A percentile compares a stretch with the other conserved stretches of the same genome.
These are phyloP conservation scores for Penicillium rolfsii DNA, from an alignment of 2,329 filamentous ascomycete species.

Conservation along the genomic window DNA sequence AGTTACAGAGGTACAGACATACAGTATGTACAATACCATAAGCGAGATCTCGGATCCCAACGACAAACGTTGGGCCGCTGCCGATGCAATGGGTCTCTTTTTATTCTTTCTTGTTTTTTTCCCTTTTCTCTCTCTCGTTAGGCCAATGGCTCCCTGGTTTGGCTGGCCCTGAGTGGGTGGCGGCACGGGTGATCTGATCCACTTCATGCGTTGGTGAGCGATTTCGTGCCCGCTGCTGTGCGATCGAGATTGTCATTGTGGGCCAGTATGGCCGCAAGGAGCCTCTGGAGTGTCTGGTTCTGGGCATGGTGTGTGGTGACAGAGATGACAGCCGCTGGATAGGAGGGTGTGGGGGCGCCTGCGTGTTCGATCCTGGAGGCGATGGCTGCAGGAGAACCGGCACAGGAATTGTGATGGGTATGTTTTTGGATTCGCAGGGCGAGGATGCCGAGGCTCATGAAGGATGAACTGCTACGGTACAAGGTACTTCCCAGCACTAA, in stretches of 20 bases:
- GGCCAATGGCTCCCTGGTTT: not conserved
- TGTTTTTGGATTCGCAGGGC: not conserved
- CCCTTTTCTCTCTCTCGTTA: not conserved
- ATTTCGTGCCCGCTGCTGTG: not conserved
- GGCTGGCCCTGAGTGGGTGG: not conserved
- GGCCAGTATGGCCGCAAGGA: not conserved
- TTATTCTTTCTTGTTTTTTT: not conserved
- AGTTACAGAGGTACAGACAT: not conserved
- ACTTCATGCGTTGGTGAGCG: not conserved
- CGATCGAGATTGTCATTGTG: conserved; percentile 2
- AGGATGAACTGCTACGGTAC: not conserved
- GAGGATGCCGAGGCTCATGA: not conserved
- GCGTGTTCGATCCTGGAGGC: not conserved
- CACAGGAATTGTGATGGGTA: not conserved
- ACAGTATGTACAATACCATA: not conserved
- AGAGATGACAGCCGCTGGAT: not conserved
- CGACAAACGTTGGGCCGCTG: conserved; percentile 1
- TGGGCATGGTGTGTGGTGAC: not conserved
- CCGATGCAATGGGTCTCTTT: not conserved
- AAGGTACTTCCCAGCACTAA: not conserved
- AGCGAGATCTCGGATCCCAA: not conserved
- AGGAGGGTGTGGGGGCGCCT: not conserved
- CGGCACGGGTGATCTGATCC: conserved; percentile 6
- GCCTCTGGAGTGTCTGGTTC: not conserved
- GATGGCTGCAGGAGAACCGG: not conserved